Evolutionary conservation across 2,329 filamentous ascomycete species (phyloP).

Genomic region (Trichoderma arundinaceum): DNA sequence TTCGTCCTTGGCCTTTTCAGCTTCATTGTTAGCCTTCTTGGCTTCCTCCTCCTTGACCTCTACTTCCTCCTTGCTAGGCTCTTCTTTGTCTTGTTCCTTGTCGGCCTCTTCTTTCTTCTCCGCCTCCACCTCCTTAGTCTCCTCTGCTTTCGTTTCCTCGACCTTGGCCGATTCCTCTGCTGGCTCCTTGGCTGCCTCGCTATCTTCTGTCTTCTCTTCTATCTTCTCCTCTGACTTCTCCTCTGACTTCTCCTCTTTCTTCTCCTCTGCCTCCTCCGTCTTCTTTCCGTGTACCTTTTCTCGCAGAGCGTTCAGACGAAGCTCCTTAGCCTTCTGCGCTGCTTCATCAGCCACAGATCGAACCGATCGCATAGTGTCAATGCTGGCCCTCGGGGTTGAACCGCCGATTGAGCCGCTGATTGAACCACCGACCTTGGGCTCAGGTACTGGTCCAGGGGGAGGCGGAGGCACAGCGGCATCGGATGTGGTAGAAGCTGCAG

Average conservation of each 20-base stretch:
- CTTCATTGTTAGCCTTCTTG: conserved; percentile 28
- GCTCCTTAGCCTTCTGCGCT: conserved; percentile 66
- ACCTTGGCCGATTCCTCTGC: conserved; percentile 25
- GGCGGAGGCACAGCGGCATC: conserved; percentile 38
- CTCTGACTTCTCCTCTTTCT: conserved; percentile 33
- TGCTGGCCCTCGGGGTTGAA: conserved; percentile 21
- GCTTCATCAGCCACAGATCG: conserved; percentile 68
- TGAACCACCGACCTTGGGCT: conserved; percentile 34
- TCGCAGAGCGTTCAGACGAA: conserved; percentile 58
- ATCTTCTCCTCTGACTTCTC: conserved; percentile 23
- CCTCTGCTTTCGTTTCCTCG: conserved; percentile 28
- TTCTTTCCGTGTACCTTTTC: conserved; percentile 58
- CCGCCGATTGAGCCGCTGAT: background rate
- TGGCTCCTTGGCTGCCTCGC: conserved; percentile 33
- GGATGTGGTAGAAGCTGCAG: conserved; percentile 34
- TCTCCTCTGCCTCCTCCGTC: conserved; percentile 34
- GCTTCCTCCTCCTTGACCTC: conserved; percentile 31
- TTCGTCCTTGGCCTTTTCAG: background rate
- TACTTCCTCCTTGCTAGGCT: conserved; percentile 25
- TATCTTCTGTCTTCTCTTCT: conserved; percentile 2
- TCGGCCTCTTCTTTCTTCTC: conserved; percentile 31
- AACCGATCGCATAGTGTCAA: conserved; percentile 51
- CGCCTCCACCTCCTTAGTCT: conserved; percentile 28
- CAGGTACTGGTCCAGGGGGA: conserved; percentile 36
- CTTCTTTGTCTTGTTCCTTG: conserved; percentile 23